Evolutionary conservation across 306 rosid genomes (phyloP), one percentile per base, ranked within the genome.

Genomic region (Heteromeles arbutifolia): DNA sequence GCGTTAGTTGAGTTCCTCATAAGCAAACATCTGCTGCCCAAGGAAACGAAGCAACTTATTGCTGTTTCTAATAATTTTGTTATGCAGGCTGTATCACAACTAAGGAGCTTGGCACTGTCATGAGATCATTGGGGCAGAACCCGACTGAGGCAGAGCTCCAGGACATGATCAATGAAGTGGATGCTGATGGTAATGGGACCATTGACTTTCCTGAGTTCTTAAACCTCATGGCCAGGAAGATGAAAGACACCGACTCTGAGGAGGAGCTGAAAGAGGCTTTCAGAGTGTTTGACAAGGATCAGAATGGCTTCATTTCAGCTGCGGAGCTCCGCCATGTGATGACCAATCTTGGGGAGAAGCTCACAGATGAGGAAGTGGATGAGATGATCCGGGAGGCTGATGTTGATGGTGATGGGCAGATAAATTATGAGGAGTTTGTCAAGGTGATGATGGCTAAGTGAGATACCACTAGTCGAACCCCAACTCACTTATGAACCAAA

Each of bases 201-300:
- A 65, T 65, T 5, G 69, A 65, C 45, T 65, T 65, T 65, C 69
- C 69, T 65, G 69, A 65, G 25, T 65, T 65, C 69, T 65, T 65
- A 34, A 72, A 72, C 34, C 66, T 54, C 32, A 72, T 72, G 66
- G 75, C 66, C 28, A 56, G 75, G 65, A 72, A 72, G 65, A 72
- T 56, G 75, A 72, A 72, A 12, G 75, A 72, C 75, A 72, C 75
- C 0, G 66, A 72, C 32, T 72, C 75, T 72, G 66, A 72, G 75
- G 75, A 72, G 37, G 53, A 56, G 75, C 44, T 72, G 32, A 56
- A 72, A 54, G 75, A 56, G 50, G 75, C 66, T n/a, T 72, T 72
- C 29, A 56, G 75, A 72, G 75, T 72, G 37, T 72, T 72, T 72
- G 75, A 72, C 48, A 56, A 72, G 22, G 75, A 72, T 54, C 65